Conservation (phyloP, 352 stramenopile genomes). For the Globisporangium mamillatum region DNA sequence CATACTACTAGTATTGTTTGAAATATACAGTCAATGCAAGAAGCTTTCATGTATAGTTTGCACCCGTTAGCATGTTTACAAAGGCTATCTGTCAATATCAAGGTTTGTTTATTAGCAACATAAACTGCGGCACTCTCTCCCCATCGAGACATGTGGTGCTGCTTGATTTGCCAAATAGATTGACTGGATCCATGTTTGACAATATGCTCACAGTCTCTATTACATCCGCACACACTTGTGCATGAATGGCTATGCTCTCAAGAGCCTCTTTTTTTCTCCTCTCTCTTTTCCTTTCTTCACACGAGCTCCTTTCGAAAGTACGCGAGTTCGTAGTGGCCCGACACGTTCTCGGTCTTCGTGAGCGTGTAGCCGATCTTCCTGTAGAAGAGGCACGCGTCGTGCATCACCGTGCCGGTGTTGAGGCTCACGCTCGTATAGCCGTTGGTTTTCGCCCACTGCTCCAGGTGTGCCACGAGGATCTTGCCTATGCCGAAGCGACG, state of each 20-base stretch:
- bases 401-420: constrained; percentile 22
- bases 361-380: constrained; percentile 12
- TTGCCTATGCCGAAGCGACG: constrained; percentile 25
- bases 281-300: neutral
- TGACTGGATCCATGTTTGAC: neutral
- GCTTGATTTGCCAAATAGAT: neutral
- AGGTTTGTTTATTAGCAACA: neutral
- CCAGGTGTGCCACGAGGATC: constrained; percentile 21
- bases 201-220: neutral
- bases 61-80: neutral
- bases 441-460: constrained; percentile 16
- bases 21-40: too few species aligned
- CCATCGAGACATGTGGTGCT: neutral
- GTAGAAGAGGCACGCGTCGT: constrained; percentile 12
- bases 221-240: neutral
- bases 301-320: constrained; percentile 19
- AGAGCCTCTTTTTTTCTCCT: too few species aligned
- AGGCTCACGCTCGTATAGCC: constrained; percentile 18
- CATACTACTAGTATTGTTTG: too few species aligned
- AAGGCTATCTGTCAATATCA: neutral
- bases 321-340: constrained; percentile 14
- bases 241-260: too few species aligned
- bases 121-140: neutral
- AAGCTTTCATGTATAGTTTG: neutral
- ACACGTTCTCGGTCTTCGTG: constrained; percentile 12